Evolutionary conservation across 306 rosid genomes (phyloP).

Genomic region (Cucumis melo): DNA sequence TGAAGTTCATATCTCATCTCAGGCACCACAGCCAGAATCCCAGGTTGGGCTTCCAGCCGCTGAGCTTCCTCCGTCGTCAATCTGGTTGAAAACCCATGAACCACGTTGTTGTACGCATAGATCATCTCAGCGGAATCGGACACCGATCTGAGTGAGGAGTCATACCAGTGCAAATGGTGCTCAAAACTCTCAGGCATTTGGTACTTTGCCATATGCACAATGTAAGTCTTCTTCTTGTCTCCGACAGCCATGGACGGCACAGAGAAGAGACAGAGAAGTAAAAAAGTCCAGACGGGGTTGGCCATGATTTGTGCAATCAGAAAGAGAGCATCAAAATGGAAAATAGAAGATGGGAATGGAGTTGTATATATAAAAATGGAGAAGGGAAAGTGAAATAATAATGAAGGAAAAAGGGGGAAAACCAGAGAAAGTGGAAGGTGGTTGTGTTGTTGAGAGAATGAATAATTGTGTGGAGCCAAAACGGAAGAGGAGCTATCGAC

Average conservation of each 20-base stretch:
- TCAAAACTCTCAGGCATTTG: conserved; percentile 47
- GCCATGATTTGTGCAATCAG: not conserved
- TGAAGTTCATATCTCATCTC: conserved; percentile 47
- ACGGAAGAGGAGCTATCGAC: not conserved
- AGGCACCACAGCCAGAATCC: conserved; percentile 40
- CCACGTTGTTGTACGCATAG: conserved; percentile 47
- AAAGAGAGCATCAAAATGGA: not conserved
- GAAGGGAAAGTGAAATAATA: not conserved
- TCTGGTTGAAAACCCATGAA: conserved; percentile 65
- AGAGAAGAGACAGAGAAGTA: conserved; percentile 12
- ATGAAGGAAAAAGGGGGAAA: not conserved
- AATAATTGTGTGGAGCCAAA: conserved; percentile 49
- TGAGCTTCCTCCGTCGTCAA: conserved; percentile 34
- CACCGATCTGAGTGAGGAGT: conserved; percentile 37
- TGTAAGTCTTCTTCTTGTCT: conserved; percentile 33
- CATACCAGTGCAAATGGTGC: conserved; percentile 54
- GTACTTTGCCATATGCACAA: conserved; percentile 50
- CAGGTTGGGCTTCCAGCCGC: conserved; percentile 26
- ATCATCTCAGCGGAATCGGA: conserved; percentile 50
- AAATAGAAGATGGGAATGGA: not conserved
- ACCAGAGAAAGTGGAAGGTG: conserved; percentile 7
- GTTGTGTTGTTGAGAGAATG: conserved; percentile 35
- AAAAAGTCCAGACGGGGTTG: not conserved
- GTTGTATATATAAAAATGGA: not conserved
- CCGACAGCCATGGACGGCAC: conserved; percentile 16